phyloP scores from a whole-genome alignment of 140 eudicot species.

The Stevia rebaudiana region DNA sequence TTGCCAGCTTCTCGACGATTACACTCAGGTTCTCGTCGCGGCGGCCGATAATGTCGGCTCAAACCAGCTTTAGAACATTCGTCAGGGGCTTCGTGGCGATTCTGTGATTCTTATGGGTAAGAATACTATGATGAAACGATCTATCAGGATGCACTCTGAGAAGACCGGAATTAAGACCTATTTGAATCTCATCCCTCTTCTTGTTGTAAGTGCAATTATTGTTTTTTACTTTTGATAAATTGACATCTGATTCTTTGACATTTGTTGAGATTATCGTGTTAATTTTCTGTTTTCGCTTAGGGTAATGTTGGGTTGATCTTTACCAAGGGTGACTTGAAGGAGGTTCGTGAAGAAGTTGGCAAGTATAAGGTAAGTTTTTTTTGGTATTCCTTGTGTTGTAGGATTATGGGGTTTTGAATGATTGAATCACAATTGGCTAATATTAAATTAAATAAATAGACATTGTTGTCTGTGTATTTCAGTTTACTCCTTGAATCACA shows the following conservation, averaged over 20 bases:
- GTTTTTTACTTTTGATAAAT: background rate
- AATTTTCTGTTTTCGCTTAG: background rate
- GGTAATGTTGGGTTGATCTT: background rate
- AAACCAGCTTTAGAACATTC: background rate
- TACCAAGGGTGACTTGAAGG: background rate
- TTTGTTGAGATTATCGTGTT: no score
- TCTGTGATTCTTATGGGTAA: background rate
- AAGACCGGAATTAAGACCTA: background rate
- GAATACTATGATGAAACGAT: background rate
- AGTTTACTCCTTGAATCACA: no score
- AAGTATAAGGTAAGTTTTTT: background rate
- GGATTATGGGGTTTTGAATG: no score
- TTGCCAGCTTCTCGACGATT: background rate
- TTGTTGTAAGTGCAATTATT: background rate
- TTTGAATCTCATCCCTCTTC: background rate
- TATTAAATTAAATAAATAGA: no score
- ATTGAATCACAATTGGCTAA: no score
- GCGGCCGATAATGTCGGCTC: background rate
- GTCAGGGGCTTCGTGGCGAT: background rate
- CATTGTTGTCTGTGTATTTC: no score
- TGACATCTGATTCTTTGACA: no score
- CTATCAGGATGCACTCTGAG: background rate
- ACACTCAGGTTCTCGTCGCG: background rate
- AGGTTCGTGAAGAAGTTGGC: background rate
- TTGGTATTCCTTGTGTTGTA: no score